phyloP scores from a whole-genome alignment of 2,329 filamentous ascomycete species.

The Paecilomyces niveus region DNA sequence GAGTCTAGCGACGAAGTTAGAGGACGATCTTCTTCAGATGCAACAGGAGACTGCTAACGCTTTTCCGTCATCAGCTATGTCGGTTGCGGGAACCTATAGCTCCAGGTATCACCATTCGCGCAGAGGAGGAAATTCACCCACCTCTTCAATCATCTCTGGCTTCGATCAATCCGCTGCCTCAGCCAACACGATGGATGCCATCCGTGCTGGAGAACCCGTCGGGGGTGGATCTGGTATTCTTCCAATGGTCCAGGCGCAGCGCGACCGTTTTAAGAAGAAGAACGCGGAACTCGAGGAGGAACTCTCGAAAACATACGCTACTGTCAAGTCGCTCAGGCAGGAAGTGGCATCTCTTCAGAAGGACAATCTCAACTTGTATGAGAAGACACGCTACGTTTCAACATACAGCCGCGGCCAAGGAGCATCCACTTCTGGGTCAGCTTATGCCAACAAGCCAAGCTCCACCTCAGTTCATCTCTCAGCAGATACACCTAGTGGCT shows the following conservation, averaged over 20 bases:
- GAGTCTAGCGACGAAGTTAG: slow-evolving; percentile 77
- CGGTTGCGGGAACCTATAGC: slow-evolving; percentile 84
- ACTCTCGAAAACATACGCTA: slow-evolving; percentile 73
- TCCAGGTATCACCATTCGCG: slow-evolving; percentile 70
- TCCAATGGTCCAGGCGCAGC: slow-evolving; percentile 96
- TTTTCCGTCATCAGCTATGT: slow-evolving; percentile 79
- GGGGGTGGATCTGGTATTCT: slow-evolving; percentile 80
- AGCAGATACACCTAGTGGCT: slow-evolving; percentile 55
- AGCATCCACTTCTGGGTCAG: slow-evolving; percentile 56
- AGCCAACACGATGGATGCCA: slow-evolving; percentile 47
- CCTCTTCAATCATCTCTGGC: slow-evolving; percentile 97
- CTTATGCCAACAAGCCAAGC: slow-evolving; percentile 60
- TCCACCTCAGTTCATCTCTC: slow-evolving; percentile 60
- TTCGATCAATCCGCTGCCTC: slow-evolving; percentile 62
- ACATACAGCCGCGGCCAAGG: slow-evolving; percentile 73
- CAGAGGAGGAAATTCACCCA: slow-evolving; percentile 73
- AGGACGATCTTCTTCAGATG: slow-evolving; percentile 81
- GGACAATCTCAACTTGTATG: slow-evolving; percentile 92
- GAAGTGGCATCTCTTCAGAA: slow-evolving; percentile 90
- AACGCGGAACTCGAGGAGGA: slow-evolving; percentile 87
- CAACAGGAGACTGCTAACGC: slow-evolving; percentile 78
- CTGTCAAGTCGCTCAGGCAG: slow-evolving; percentile 76
- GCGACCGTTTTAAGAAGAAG: slow-evolving; percentile 96
- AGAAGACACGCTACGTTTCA: slow-evolving; percentile 94
- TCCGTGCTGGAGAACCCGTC: slow-evolving; percentile 59